Percentiles rank a stretch among this genome's conserved stretches.
These are phyloP conservation scores for Naematelia aurantialba DNA, from an alignment of 768 basidiomycete genomes.

Conservation along the genomic window DNA sequence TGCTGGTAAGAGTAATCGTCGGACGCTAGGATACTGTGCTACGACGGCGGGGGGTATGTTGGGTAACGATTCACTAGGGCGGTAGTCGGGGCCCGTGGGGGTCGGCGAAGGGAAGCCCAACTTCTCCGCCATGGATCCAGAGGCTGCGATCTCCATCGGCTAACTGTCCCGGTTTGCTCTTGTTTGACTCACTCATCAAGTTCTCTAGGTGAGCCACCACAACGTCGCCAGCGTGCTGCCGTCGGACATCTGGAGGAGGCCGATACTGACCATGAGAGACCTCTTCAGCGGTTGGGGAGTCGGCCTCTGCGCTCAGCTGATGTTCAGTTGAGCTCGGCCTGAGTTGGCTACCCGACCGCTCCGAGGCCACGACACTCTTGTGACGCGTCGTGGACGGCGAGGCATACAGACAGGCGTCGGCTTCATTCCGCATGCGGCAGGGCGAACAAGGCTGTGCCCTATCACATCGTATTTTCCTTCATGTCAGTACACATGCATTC, in stretches of 20 bases:
- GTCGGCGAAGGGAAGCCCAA: background rate
- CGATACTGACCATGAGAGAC: background rate
- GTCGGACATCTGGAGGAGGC: background rate
- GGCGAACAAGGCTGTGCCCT: background rate
- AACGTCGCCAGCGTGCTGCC: background rate
- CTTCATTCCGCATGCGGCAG: background rate
- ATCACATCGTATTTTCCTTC: slow-evolving; percentile 3
- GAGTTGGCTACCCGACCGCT: background rate
- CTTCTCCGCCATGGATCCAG: background rate
- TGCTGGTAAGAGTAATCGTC: background rate
- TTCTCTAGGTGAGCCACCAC: slow-evolving; percentile 2
- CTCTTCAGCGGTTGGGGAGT: background rate
- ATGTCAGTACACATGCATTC: background rate
- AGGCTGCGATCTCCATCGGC: background rate
- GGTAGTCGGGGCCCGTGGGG: background rate
- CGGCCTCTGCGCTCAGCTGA: background rate
- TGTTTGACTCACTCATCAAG: background rate
- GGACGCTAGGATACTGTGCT: background rate
- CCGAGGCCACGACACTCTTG: background rate
- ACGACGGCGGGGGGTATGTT: background rate
- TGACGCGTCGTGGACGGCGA: background rate
- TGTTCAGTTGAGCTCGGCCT: background rate
- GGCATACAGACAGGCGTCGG: background rate
- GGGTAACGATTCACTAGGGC: background rate
- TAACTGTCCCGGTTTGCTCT: background rate